phyloP scores from a whole-genome alignment of 116 monocot species.

The Cymodocea nodosa region DNA sequence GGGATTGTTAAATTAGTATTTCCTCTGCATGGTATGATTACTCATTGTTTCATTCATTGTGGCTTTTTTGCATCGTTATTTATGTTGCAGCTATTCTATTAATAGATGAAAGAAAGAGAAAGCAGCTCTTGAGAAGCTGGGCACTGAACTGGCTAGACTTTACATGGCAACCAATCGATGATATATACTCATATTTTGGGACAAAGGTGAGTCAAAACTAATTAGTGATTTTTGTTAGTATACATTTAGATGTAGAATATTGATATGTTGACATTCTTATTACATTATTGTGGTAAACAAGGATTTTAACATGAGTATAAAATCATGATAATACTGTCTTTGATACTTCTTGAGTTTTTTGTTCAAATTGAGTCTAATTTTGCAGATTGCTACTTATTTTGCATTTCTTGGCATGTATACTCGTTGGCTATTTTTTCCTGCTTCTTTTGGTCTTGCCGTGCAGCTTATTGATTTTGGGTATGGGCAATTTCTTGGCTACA shows the following conservation, averaged over 20 bases:
- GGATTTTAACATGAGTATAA: not conserved
- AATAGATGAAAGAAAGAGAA: slow-evolving; percentile 74
- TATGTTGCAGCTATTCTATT: not conserved
- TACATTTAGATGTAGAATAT: not conserved
- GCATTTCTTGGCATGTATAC: slow-evolving; percentile 94
- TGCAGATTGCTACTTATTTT: slow-evolving; percentile 83
- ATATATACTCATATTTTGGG: slow-evolving; percentile 81
- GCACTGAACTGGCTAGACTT: slow-evolving; percentile 84
- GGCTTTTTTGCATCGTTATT: not conserved
- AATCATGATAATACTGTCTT: not conserved
- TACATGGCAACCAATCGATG: slow-evolving; percentile 88
- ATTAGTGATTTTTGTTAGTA: not conserved
- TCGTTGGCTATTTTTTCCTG: slow-evolving; percentile 77
- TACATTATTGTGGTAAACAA: not conserved
- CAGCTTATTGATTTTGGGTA: slow-evolving; percentile 90
- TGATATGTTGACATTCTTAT: no score
- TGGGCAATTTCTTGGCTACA: not conserved
- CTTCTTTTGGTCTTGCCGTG: slow-evolving; percentile 58
- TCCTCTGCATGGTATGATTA: slow-evolving; percentile 63
- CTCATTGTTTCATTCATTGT: not conserved
- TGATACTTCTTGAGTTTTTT: not conserved
- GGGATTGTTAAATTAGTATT: slow-evolving; percentile 77
- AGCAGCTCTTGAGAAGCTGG: slow-evolving; percentile 65
- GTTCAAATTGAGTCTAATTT: not conserved
- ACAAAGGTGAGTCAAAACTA: slow-evolving; percentile 39